Conservation (phyloP, 1,139 yeast genomes). For the Candida tropicalis region DNA sequence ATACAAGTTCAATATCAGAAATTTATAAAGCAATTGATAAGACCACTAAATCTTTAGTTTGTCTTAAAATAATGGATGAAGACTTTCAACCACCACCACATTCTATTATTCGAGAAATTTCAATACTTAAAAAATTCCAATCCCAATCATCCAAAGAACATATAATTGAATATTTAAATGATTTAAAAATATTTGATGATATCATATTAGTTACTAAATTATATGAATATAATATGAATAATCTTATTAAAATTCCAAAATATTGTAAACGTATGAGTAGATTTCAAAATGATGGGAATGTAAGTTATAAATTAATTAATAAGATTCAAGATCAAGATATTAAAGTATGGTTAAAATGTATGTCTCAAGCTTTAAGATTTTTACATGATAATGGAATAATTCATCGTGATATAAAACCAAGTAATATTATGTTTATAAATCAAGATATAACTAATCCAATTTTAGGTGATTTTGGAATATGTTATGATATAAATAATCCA, state of each 20-base stretch:
- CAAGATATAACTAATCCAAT: constrained; percentile 39
- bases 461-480: constrained; percentile 80
- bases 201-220: constrained; percentile 35
- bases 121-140: constrained; percentile 25
- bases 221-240: constrained; percentile 31
- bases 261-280: constrained; percentile 17
- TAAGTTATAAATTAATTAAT: constrained; percentile 9
- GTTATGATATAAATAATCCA: constrained; percentile 40
- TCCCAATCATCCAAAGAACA: constrained; percentile 18
- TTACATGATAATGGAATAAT: constrained; percentile 60
- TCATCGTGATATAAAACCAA: constrained; percentile 87
- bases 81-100: constrained; percentile 45
- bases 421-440: constrained; percentile 60
- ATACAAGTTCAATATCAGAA: constrained; percentile 41
- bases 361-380: constrained; percentile 26
- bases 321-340: constrained; percentile 14
- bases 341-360: constrained; percentile 21
- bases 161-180: constrained; percentile 27
- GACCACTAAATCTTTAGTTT: constrained; percentile 22
- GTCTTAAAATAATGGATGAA: constrained; percentile 43
- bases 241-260: constrained; percentile 22
- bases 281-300: constrained; percentile 3
- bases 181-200: constrained; percentile 35
- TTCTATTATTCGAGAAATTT: constrained; percentile 36
- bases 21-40: constrained; percentile 30